Evolutionary conservation across 441 rosid genomes (phyloP).

Genomic region (Syzygium malaccense): DNA sequence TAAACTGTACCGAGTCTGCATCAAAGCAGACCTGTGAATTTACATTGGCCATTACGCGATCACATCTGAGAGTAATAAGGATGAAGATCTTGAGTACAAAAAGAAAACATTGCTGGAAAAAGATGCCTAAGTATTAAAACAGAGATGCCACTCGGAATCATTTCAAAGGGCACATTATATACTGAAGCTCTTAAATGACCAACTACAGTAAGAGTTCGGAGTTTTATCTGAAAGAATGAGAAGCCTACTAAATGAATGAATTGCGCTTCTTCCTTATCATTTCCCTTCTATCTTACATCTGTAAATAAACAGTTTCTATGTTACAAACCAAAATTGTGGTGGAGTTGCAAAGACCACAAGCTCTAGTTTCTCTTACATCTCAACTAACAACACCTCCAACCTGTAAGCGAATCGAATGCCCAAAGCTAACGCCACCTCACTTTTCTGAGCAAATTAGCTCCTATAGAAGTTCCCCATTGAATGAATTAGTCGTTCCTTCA

Average conservation of each 20-base stretch:
- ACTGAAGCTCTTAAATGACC: background rate
- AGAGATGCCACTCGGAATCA: background rate
- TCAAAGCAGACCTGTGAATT: background rate
- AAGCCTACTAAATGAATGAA: background rate
- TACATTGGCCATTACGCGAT: background rate
- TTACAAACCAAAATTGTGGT: conserved; percentile 57
- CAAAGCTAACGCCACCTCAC: conserved; percentile 15
- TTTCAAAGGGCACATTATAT: background rate
- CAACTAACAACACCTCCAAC: conserved; percentile 20
- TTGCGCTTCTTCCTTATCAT: background rate
- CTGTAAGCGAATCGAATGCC: conserved; percentile 17
- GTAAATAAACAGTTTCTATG: conserved; percentile 31
- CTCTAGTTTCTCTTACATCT: conserved; percentile 22
- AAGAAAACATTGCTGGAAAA: background rate
- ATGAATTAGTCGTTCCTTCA: conserved; percentile 15
- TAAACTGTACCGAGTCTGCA: background rate
- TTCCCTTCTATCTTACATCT: conserved; percentile 33
- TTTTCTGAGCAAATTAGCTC: conserved; percentile 8
- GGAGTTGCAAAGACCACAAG: conserved; percentile 25
- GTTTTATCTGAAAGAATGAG: background rate
- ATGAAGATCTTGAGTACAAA: background rate
- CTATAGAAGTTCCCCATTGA: conserved; percentile 4
- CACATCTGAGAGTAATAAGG: background rate
- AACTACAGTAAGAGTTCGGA: background rate
- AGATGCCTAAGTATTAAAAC: background rate